Conservation (phyloP, 768 basidiomycete genomes). For the Suillus tomentosus region DNA sequence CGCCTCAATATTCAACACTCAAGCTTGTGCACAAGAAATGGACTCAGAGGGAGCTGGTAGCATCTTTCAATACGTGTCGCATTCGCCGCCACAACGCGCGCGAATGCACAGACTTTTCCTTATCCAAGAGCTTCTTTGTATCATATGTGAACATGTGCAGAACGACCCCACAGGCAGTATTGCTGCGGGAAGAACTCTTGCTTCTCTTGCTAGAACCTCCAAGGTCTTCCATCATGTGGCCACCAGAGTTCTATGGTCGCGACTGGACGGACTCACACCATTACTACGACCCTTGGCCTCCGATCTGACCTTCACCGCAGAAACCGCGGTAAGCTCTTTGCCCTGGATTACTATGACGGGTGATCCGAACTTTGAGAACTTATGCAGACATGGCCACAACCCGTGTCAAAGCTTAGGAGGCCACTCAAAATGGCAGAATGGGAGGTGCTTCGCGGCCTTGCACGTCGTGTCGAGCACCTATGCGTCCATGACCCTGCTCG, state of each 20-base stretch:
- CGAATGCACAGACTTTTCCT: conserved; percentile 12
- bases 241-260: conserved; percentile 10
- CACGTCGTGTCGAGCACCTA: conserved; percentile 8
- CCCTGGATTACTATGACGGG: background rate
- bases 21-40: background rate
- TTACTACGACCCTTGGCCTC: conserved; percentile 7
- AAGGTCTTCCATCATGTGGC: conserved; percentile 14
- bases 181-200: conserved; percentile 11
- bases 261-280: conserved; percentile 9
- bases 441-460: conserved; percentile 4
- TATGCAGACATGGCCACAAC: background rate
- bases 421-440: conserved; percentile 10
- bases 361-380: background rate
- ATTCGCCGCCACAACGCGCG: background rate
- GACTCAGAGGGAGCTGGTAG: background rate
- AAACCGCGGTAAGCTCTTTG: background rate
- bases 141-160: conserved; percentile 7
- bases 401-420: background rate
- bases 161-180: background rate
- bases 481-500: background rate
- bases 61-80: background rate
- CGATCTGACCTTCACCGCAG: background rate
- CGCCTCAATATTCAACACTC: background rate
- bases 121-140: conserved; percentile 11
- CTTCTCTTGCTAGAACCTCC: conserved; percentile 18